Base-by-base conservation (phyloP, 495 filamentous ascomycete genomes). In the Daldinia grandis region DNA sequence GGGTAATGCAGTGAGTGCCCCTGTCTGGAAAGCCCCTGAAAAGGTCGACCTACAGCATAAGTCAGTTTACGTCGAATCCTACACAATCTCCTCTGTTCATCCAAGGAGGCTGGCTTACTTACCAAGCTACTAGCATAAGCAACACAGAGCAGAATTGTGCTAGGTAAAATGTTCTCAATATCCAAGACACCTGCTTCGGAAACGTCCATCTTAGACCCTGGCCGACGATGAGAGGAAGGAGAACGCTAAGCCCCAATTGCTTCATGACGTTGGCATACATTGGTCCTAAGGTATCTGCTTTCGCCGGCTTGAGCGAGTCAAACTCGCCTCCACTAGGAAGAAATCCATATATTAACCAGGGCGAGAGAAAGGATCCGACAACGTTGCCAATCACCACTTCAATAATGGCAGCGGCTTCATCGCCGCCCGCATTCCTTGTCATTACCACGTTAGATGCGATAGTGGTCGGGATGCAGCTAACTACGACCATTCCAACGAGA, bases 361-460 rank as follows among this genome's bases (percentile, higher is more conserved):
- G 84, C 12, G 84, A 83, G 40, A 86, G 56, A 70, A 87, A 84
- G 4, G 85, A 83, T 0, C 84, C 85, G 14, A 84, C 69, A 17
- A 85, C 68, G 76, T 87, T 87, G n/a, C 84, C 85, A 50, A 87
- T 74, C 53, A 87, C 70, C 1, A 87, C 85, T 71, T 86, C 84
- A 21, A 86, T 84, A 25, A 86, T 73, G 25, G 85, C 84, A 3
- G 85, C 85, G 12, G 85, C 84, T 71, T 87, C 85, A 62, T 87
- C 85, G 5, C 85, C 84, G 4, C 85, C 84, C 5, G 85, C 82
- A 15, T 83, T 79, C 25, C 83, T 77, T 33, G 85, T 87, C 85
- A 87, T 87, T 4, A 87, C 84, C 35, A 87, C 84, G 74, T 87
- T 87, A 62, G 84, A 87, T 5, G 85, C 85, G 59, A 87, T 84